These are phyloP conservation scores for Paxillus rubicundulus DNA, from an alignment of 768 basidiomycete genomes.

Conservation along the genomic window DNA sequence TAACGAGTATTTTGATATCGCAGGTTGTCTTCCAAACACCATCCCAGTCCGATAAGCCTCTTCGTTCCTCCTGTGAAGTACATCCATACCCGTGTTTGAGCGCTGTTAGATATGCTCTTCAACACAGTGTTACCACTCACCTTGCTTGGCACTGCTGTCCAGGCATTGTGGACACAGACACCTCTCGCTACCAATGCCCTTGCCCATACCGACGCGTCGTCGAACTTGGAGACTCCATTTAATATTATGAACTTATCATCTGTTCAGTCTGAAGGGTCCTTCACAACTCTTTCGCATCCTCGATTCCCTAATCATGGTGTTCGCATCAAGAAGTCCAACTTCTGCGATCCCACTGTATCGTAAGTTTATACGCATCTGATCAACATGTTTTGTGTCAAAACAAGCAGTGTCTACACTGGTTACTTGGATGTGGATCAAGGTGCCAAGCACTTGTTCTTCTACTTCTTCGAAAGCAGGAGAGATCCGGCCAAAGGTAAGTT, in stretches of 20 bases:
- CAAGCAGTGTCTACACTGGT: conserved; percentile 42
- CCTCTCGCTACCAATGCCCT: not conserved
- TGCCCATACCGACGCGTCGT: not conserved
- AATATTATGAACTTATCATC: conserved; percentile 22
- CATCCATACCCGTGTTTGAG: not conserved
- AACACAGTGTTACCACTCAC: conserved; percentile 5
- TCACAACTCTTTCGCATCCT: conserved; percentile 45
- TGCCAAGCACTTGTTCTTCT: conserved; percentile 53
- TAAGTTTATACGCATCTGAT: conserved; percentile 1
- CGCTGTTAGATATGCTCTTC: not conserved
- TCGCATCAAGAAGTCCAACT: conserved; percentile 57
- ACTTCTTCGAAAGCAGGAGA: conserved; percentile 58
- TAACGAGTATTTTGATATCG: not conserved
- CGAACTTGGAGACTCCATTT: not conserved
- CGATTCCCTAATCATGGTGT: conserved; percentile 52
- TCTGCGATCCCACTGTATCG: conserved; percentile 61
- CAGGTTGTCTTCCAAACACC: not conserved
- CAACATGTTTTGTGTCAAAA: not conserved
- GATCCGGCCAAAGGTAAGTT: conserved; percentile 38
- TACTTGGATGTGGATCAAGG: conserved; percentile 49
- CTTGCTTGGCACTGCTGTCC: not conserved
- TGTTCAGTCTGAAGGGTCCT: conserved; percentile 27
- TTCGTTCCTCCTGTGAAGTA: not conserved
- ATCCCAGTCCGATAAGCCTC: not conserved
- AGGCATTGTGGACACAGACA: conserved; percentile 6